These are phyloP conservation scores for Fonsecaea nubica DNA, from an alignment of 2,329 filamentous ascomycete genomes.

Conservation along the genomic window DNA sequence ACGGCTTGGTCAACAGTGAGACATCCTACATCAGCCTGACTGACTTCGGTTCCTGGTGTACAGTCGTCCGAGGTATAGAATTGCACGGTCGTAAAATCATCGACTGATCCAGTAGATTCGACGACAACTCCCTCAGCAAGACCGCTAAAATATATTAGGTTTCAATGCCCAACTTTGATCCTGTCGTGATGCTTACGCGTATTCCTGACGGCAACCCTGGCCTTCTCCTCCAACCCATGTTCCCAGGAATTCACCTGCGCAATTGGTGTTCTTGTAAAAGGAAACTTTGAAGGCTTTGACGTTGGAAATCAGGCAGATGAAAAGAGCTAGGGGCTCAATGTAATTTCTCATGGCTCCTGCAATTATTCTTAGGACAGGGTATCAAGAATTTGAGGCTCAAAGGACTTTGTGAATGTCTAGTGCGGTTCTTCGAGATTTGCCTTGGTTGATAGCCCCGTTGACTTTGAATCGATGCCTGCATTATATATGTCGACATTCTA, in stretches of 20 bases:
- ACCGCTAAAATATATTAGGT: slow-evolving; percentile 5
- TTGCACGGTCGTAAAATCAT: background rate
- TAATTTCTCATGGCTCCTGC: too few species aligned
- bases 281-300: slow-evolving; percentile 8
- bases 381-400: too few species aligned
- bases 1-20: slow-evolving; percentile 6
- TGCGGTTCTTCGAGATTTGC: too few species aligned
- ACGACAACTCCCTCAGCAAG: slow-evolving; percentile 8
- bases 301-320: too few species aligned
- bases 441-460: too few species aligned
- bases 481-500: too few species aligned
- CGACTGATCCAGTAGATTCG: slow-evolving; percentile 7
- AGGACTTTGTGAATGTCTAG: too few species aligned
- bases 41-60: slow-evolving; percentile 5
- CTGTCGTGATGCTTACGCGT: background rate
- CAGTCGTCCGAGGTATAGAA: slow-evolving; percentile 5
- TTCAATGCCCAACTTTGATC: background rate
- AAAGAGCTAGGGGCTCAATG: too few species aligned
- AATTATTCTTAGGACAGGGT: too few species aligned
- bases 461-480: too few species aligned
- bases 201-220: slow-evolving; percentile 10
- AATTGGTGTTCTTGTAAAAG: slow-evolving; percentile 15
- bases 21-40: slow-evolving; percentile 1
- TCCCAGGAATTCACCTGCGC: slow-evolving; percentile 6
- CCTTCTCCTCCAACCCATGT: slow-evolving; percentile 13